phyloP scores from a whole-genome alignment of 495 filamentous ascomycete species.

The Neurospora intermedia region DNA sequence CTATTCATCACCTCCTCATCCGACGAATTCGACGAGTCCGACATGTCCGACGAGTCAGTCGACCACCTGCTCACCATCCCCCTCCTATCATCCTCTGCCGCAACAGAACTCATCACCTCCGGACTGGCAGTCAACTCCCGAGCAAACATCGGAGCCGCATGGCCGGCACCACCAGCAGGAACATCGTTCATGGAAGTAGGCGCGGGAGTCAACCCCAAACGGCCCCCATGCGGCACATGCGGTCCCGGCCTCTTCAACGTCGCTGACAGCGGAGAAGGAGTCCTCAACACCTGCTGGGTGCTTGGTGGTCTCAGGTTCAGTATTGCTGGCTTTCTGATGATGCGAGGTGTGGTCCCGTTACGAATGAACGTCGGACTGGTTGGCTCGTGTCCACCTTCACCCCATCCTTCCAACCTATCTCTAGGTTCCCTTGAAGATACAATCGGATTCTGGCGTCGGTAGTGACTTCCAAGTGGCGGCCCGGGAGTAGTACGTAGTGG shows the following conservation, averaged over 20 bases:
- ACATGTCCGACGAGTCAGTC: background rate
- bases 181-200: no score
- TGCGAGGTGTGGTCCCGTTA: rapidly evolving
- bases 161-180: background rate
- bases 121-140: background rate
- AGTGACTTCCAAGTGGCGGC: background rate
- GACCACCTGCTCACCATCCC: background rate
- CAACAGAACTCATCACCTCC: background rate
- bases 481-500: background rate
- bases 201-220: no score
- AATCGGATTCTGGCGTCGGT: background rate
- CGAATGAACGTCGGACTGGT: background rate
- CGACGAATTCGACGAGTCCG: background rate
- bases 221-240: background rate
- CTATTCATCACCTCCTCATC: background rate
- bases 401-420: background rate
- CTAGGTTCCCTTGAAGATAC: background rate
- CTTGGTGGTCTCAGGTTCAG: background rate
- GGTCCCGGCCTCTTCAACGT: background rate
- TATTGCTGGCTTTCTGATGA: rapidly evolving
- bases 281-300: background rate
- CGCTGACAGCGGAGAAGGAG: background rate
- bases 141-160: background rate
- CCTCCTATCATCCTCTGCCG: background rate
- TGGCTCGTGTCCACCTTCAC: background rate